phyloP scores from a whole-genome alignment of 306 rosid genomes.

The Trifolium subterraneum region DNA sequence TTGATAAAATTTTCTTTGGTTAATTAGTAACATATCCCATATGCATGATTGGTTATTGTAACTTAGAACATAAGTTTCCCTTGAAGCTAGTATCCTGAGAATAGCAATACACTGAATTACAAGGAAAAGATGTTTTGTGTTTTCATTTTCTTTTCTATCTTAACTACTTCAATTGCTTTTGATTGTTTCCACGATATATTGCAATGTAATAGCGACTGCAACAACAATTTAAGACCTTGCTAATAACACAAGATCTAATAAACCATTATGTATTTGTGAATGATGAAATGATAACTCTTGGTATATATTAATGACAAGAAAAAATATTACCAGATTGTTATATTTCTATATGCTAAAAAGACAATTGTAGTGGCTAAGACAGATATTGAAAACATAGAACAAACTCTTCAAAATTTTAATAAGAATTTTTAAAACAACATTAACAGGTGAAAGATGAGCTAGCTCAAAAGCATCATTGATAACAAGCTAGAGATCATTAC shows the following conservation, averaged over 20 bases:
- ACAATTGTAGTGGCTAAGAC: background rate
- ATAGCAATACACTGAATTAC: conserved; percentile 1
- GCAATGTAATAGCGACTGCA: background rate
- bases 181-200: background rate
- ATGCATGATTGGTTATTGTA: conserved; percentile 12
- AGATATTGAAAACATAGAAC: conserved; percentile 10
- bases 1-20: background rate
- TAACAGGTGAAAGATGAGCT: conserved; percentile 10
- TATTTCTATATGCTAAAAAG: background rate
- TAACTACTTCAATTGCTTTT: background rate
- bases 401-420: background rate
- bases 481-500: conserved; percentile 1
- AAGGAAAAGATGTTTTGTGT: background rate
- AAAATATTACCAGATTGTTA: background rate
- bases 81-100: conserved; percentile 33
- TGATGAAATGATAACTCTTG: conserved; percentile 3
- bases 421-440: background rate
- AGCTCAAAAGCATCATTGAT: conserved; percentile 10
- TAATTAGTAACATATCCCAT: conserved; percentile 15
- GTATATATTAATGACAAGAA: background rate
- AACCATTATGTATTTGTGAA: background rate
- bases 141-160: background rate
- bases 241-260: background rate
- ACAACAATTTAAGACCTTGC: background rate
- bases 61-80: conserved; percentile 15